Percentiles rank a stretch among this genome's conserved stretches.
Conservation (phyloP, 495 filamentous ascomycete species). For the Ascobolus immersus region DNA sequence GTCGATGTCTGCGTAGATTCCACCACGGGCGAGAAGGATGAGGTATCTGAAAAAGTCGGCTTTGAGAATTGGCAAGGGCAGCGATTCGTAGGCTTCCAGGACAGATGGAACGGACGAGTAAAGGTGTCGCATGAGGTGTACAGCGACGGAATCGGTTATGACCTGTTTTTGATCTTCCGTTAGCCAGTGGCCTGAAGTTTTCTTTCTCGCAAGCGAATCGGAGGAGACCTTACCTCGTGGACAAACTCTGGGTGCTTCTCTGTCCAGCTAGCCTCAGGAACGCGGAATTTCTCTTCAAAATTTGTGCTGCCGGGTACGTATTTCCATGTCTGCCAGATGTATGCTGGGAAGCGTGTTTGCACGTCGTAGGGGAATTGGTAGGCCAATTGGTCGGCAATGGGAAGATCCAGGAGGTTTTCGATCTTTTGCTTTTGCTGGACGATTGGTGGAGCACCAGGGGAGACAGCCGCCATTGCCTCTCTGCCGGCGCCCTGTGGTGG, state of each 20-base stretch:
- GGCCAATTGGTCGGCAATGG: constrained; percentile 57
- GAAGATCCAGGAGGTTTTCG: constrained; percentile 8
- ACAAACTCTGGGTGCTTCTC: constrained; percentile 72
- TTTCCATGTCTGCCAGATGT: constrained; percentile 99
- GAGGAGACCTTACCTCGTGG: constrained; percentile 55
- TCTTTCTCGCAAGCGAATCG: neutral
- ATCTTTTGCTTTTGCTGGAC: constrained; percentile 11
- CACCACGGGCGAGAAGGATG: constrained; percentile 75
- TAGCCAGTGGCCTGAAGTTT: neutral
- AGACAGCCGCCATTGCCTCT: neutral
- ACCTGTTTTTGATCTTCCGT: constrained; percentile 24
- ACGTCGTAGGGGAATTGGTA: constrained; percentile 89
- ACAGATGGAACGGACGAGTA: constrained; percentile 76
- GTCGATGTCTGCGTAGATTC: constrained; percentile 93
- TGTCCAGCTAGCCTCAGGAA: constrained; percentile 74
- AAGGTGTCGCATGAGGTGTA: constrained; percentile 56
- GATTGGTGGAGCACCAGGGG: constrained; percentile 5
- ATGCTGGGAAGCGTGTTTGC: constrained; percentile 70
- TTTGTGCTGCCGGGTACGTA: constrained; percentile 55
- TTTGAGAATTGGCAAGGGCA: constrained; percentile 74
- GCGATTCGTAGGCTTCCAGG: constrained; percentile 63
- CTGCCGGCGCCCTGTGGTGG: neutral
- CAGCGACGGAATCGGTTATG: constrained; percentile 67
- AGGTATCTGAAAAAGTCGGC: constrained; percentile 97
- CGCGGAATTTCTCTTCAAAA: constrained; percentile 49